Evolutionary conservation across 2,329 filamentous ascomycete species (phyloP).

Genomic region (Metarhizium robertsii): DNA sequence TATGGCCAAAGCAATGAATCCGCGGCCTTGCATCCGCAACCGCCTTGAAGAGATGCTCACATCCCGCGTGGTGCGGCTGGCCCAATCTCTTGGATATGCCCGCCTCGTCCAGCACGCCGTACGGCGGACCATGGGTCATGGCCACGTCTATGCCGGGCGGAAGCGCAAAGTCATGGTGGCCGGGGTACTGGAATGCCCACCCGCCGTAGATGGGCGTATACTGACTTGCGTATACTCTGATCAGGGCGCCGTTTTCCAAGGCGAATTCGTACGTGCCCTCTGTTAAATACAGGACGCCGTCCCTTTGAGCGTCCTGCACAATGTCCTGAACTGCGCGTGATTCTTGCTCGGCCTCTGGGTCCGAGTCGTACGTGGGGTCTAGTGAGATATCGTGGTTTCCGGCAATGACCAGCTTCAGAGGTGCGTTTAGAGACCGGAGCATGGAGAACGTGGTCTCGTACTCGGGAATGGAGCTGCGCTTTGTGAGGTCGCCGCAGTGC

Average conservation of each 20-base stretch:
- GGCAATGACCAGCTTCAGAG: slow-evolving; percentile 44
- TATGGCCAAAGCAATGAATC: slow-evolving; percentile 49
- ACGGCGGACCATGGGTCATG: slow-evolving; percentile 47
- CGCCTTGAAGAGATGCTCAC: slow-evolving; percentile 34
- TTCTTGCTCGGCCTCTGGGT: slow-evolving; percentile 8
- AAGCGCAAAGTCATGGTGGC: slow-evolving; percentile 30
- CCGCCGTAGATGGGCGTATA: slow-evolving; percentile 36
- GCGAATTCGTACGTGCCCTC: slow-evolving; percentile 38
- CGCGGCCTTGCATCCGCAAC: slow-evolving; percentile 32
- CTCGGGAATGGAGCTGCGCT: slow-evolving; percentile 29
- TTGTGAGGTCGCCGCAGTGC: slow-evolving; percentile 44
- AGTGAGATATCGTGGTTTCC: slow-evolving; percentile 45
- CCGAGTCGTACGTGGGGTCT: slow-evolving; percentile 17
- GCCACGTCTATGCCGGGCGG: slow-evolving; percentile 31
- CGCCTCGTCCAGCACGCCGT: slow-evolving; percentile 37
- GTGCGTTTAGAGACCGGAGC: slow-evolving; percentile 32
- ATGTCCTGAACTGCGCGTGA: slow-evolving; percentile 19
- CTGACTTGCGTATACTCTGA: slow-evolving; percentile 44
- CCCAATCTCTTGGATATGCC: slow-evolving; percentile 3
- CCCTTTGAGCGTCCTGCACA: slow-evolving; percentile 24
- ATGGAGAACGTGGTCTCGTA: slow-evolving; percentile 30
- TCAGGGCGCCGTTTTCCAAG: slow-evolving; percentile 37
- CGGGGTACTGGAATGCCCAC: slow-evolving; percentile 42
- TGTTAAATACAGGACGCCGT: slow-evolving; percentile 35
- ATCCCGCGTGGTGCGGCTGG: slow-evolving; percentile 27